Evolutionary conservation across 192 early-diverging fungal species (phyloP).

Genomic region (Coemansia sp.): DNA sequence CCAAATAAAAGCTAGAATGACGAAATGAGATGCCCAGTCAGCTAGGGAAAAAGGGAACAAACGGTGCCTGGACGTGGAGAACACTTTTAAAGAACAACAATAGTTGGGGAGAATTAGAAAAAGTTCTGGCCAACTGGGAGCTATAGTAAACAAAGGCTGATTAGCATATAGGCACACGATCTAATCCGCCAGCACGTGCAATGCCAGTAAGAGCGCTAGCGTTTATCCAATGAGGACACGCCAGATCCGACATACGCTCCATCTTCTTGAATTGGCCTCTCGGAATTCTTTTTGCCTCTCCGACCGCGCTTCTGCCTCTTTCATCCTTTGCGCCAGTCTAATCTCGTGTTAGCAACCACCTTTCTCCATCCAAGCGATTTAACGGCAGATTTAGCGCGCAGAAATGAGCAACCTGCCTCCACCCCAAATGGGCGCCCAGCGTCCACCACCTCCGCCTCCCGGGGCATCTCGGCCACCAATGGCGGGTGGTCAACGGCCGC

Average conservation of each 20-base stretch:
- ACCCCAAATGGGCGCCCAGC: conserved; percentile 7
- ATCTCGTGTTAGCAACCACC: conserved; percentile 1
- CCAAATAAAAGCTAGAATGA: neutral
- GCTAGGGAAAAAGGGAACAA: neutral
- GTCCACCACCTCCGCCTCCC: conserved; percentile 10
- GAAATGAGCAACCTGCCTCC: conserved; percentile 21
- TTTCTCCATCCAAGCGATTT: neutral
- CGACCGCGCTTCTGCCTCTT: conserved; percentile 5
- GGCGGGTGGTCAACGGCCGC: conserved; percentile 14
- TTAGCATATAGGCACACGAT: neutral
- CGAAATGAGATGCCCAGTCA: neutral
- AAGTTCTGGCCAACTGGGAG: neutral
- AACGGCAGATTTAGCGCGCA: conserved; percentile 1
- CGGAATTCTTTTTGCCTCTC: neutral
- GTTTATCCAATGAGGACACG: neutral
- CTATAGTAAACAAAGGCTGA: conserved; percentile 8
- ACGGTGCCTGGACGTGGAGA: neutral
- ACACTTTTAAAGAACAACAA: neutral
- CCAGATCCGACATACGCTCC: neutral
- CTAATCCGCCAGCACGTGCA: neutral
- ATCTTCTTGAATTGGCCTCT: neutral
- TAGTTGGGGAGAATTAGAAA: neutral
- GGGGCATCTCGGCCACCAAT: conserved; percentile 16
- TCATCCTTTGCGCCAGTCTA: neutral
- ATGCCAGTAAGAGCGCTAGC: neutral